A percentile compares a stretch with the other conserved stretches of the same genome.
Evolutionary conservation across 1,284 basidiomycete species (phyloP).

Genomic region (Ceratobasidium theobromae): DNA sequence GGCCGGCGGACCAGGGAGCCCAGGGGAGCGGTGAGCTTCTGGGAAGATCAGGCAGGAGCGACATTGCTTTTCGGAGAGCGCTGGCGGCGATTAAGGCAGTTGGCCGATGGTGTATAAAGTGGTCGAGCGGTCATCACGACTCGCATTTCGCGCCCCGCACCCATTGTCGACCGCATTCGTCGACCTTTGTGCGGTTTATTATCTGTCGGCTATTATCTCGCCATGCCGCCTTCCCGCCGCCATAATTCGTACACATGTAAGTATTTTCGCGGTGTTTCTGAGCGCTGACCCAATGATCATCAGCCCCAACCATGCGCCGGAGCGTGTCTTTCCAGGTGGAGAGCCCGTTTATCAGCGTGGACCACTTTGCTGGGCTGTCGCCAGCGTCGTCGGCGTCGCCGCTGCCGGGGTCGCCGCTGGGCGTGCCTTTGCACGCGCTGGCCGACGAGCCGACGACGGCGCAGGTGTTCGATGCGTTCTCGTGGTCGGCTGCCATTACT

Average conservation of each 20-base stretch:
- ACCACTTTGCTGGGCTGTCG: slow-evolving; percentile 18
- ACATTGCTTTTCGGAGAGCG: not conserved
- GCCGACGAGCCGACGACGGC: not conserved
- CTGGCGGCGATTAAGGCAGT: not conserved
- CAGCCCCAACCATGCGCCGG: not conserved
- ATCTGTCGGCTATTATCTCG: not conserved
- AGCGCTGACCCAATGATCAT: no score
- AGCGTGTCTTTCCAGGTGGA: slow-evolving; percentile 30
- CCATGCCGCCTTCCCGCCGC: slow-evolving; percentile 29
- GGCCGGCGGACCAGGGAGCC: not conserved
- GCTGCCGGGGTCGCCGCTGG: not conserved
- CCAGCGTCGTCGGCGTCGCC: slow-evolving; percentile 16
- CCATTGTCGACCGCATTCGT: slow-evolving; percentile 30
- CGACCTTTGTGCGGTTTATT: slow-evolving; percentile 6
- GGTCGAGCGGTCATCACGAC: slow-evolving; percentile 26
- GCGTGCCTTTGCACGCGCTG: not conserved
- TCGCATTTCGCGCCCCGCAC: slow-evolving; percentile 8
- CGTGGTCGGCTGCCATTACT: slow-evolving; percentile 28
- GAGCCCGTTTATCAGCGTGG: slow-evolving; percentile 23
- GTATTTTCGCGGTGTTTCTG: no score
- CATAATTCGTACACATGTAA: no score
- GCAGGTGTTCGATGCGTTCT: slow-evolving; percentile 26
- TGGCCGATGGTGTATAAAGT: slow-evolving; percentile 4
- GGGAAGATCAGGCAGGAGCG: not conserved
- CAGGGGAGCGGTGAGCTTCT: not conserved